Evolutionary conservation across 129 eudicot species (phyloP).

Genomic region (Centrapalus pauciflorus): DNA sequence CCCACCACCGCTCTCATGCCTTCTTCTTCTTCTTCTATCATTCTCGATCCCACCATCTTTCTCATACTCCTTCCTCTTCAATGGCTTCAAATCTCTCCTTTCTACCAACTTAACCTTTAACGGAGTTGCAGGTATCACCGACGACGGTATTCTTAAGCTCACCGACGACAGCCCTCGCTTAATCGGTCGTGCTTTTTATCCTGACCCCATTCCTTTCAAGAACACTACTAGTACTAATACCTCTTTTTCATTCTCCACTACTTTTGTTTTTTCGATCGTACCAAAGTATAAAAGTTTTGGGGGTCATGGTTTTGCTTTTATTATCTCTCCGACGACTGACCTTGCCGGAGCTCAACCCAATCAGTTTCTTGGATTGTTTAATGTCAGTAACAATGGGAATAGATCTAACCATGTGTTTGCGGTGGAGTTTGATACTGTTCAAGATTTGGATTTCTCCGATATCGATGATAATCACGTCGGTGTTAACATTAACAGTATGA

Average conservation of each 20-base stretch:
- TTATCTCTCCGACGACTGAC: conserved; percentile 42
- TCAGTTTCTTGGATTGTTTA: conserved; percentile 57
- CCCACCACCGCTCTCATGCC: background rate
- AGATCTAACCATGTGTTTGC: conserved; percentile 51
- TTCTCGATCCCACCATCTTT: conserved; percentile 21
- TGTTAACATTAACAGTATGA: conserved; percentile 46
- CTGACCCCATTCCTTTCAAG: conserved; percentile 44
- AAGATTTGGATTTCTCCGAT: conserved; percentile 47
- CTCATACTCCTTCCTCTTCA: conserved; percentile 38
- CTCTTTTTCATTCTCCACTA: conserved; percentile 50
- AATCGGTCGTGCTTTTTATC: conserved; percentile 47
- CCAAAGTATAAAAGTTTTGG: conserved; percentile 47
- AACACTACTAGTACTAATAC: conserved; percentile 15
- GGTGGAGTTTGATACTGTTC: conserved; percentile 74
- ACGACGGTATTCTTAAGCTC: conserved; percentile 34
- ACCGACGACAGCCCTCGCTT: conserved; percentile 38
- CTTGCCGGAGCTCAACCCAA: conserved; percentile 51
- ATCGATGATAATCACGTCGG: conserved; percentile 68
- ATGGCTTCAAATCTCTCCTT: conserved; percentile 26
- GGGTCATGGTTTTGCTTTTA: conserved; percentile 75
- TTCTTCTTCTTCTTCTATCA: conserved; percentile 12
- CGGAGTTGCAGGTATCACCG: conserved; percentile 31
- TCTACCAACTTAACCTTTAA: conserved; percentile 31
- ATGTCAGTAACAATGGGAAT: conserved; percentile 38
- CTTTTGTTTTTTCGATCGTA: conserved; percentile 45